Evolutionary conservation across 1,139 yeast genomes (phyloP), one percentile per base, ranked within the genome.

Genomic region (Sugiyamaella grinbergsii): DNA sequence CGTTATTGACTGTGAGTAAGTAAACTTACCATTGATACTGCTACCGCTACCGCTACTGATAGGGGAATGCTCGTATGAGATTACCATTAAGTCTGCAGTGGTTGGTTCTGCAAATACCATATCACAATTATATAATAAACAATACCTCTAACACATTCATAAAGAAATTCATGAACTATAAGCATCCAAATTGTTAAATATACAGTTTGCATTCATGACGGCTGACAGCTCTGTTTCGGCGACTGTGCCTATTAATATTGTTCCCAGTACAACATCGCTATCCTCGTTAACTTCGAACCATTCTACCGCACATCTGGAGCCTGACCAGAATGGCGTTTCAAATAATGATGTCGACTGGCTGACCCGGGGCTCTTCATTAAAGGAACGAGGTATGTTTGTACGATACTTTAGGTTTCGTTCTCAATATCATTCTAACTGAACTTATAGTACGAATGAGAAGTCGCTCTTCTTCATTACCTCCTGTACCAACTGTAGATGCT

Each of bases 311-410:
- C 44, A 43, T 39, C 51, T 51, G 11, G 54, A 47, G 34, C 56
- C 54, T 11, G 39, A 40, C 10, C 40, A 50, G 26, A 68, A 69
- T 11, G 87, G 87, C 3, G 87, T 82, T 4, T 73, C 85, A 45
- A 82, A 83, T 62, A 84, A 84, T 36, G 90, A 84, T 62, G 88
- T 84, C 10, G 90, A 83, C 60, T 84, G 91, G 91, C 68, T 83
- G 22, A 82, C 83, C 60, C 70, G 89, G 55, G 58, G 60, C 10
- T 54, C 87, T 84, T 22, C 81, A 79, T 68, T 72, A 52, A 80
- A 82, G 70, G 60, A 72, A 77, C 44, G 79, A 77, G 50, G 54
- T 50, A 45, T 26, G 54, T n/a, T n/a, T n/a, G n/a, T n/a, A n/a
- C n/a, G n/a, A n/a, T n/a, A n/a, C n/a, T n/a, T n/a, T n/a, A n/a